A percentile compares a stretch with the other conserved stretches of the same genome.
Conservation (phyloP, 2,329 filamentous ascomycete species). For the Lecanosticta acicola region DNA sequence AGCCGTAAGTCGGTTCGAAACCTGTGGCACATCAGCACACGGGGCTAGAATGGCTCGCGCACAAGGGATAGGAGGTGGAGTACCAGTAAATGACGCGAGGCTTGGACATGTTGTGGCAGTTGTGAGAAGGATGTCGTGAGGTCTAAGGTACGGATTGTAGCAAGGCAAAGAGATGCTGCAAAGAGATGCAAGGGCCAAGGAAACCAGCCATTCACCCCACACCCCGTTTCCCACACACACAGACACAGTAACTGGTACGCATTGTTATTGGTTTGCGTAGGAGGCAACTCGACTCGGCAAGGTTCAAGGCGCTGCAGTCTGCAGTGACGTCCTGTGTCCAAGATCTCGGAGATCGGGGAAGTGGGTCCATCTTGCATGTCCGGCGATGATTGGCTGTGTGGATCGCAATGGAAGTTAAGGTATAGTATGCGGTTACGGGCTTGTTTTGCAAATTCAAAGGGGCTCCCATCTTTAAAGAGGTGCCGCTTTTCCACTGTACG, state of each 20-base stretch:
- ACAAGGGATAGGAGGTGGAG: not conserved
- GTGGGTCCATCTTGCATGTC: not conserved
- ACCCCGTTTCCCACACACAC: too few relatives aligned
- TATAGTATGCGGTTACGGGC: too few relatives aligned
- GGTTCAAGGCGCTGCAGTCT: not conserved
- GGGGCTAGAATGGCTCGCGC: too few relatives aligned
- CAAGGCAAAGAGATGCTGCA: not conserved
- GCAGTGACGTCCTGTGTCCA: too few relatives aligned
- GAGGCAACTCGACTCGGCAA: not conserved
- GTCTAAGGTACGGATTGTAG: not conserved
- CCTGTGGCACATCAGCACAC: too few relatives aligned
- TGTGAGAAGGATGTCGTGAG: not conserved
- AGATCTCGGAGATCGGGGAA: not conserved
- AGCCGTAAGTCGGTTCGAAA: slow-evolving; percentile 72
- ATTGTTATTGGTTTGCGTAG: not conserved
- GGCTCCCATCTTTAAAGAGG: not conserved
- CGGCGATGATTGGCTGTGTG: too few relatives aligned
- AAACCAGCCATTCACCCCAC: not conserved
- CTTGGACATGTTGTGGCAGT: slow-evolving; percentile 33
- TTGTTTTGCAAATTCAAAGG: too few relatives aligned
- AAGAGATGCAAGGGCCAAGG: not conserved
- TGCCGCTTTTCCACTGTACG: not conserved
- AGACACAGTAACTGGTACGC: not conserved
- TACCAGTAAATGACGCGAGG: slow-evolving; percentile 64
- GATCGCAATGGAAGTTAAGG: too few relatives aligned